Base-by-base conservation (phyloP, 192 early-diverging fungal species). In the Coemansia sp. region DNA sequence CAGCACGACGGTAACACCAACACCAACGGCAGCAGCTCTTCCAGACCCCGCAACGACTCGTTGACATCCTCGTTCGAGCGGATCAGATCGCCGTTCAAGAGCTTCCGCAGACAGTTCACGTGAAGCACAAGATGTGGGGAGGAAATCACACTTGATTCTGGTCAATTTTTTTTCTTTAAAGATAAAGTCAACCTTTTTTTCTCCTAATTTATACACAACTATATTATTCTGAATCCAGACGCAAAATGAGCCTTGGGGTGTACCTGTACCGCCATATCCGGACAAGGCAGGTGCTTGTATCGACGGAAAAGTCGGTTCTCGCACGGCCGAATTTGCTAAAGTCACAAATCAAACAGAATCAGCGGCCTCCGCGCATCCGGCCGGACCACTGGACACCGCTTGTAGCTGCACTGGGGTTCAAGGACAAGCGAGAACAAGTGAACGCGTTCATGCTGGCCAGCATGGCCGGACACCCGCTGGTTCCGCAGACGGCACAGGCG, bases 311-410 rank as follows among this genome's bases (percentile, higher is more conserved):
- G 50, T 74, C 71, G 19, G 62, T 80, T 10, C 54, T 80, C n/a
- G 58, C 56, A 3, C 58, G 53, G 13, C 61, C 72, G 4, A 14
- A 41, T 0, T 33, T 65, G 33, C 22, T 73, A 25, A 68, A 67
- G 20, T 45, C 54, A 2, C 80, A 82, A 56, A 74, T 82, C 38
- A 61, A 72, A 36, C 42, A 40, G 4, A 64, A 59, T 11, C 61
- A 70, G 33, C 70, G 71, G 9, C 80, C 75, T 19, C 20, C 62
- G n/a, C 41, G 27, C 15, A 54, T 83, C 22, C 75, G 81, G 2
- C 75, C 68, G 13, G 81, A 83, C 61, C 72, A 77, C 22, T 83
- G 81, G 81, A 68, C 59, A 7, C 81, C 81, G 10, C 50, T 79
- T n/a, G 65, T 79, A 0, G 81, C 75, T 0, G 72, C 72, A 15